A percentile compares a stretch with the other conserved stretches of the same genome.
Conservation (phyloP, 352 stramenopile genomes). For the Phytophthora meadii region DNA sequence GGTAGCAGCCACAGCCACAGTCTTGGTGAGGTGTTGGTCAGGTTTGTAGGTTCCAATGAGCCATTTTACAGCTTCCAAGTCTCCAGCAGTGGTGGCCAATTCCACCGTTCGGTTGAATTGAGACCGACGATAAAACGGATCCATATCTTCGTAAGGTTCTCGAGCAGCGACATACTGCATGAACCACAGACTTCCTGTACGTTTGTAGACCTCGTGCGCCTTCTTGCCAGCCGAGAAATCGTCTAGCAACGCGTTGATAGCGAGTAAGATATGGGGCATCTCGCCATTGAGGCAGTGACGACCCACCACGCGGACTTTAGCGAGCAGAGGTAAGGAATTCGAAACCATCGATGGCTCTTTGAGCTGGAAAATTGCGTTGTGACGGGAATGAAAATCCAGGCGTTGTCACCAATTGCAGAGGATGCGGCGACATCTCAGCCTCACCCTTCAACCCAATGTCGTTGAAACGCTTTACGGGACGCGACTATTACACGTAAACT, state of each 20-base stretch:
- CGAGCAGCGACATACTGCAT: constrained; percentile 41
- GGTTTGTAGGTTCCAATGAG: constrained; percentile 31
- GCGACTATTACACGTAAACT: constrained; percentile 6
- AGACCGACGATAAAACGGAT: constrained; percentile 34
- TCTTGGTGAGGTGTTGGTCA: constrained; percentile 24
- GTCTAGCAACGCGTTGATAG: constrained; percentile 32
- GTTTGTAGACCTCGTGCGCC: constrained; percentile 29
- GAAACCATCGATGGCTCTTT: constrained; percentile 21
- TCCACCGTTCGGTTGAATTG: constrained; percentile 33
- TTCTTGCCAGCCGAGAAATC: constrained; percentile 27
- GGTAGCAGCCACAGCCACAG: constrained; percentile 27
- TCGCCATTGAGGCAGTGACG: constrained; percentile 24
- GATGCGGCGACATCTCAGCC: constrained; percentile 6
- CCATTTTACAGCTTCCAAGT: constrained; percentile 33
- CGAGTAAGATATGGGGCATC: constrained; percentile 28
- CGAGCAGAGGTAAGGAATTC: constrained; percentile 27
- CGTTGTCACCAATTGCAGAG: neutral
- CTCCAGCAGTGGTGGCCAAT: constrained; percentile 21
- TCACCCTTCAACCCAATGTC: constrained; percentile 6
- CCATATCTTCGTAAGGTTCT: constrained; percentile 21
- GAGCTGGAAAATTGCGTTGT: constrained; percentile 31
- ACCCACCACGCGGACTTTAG: constrained; percentile 20
- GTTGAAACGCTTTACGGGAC: constrained; percentile 12
- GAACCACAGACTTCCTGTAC: constrained; percentile 26
- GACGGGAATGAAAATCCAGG: constrained; percentile 1